Base-by-base conservation (phyloP, 352 stramenopile genomes). In the Phytophthora aleatoria region DNA sequence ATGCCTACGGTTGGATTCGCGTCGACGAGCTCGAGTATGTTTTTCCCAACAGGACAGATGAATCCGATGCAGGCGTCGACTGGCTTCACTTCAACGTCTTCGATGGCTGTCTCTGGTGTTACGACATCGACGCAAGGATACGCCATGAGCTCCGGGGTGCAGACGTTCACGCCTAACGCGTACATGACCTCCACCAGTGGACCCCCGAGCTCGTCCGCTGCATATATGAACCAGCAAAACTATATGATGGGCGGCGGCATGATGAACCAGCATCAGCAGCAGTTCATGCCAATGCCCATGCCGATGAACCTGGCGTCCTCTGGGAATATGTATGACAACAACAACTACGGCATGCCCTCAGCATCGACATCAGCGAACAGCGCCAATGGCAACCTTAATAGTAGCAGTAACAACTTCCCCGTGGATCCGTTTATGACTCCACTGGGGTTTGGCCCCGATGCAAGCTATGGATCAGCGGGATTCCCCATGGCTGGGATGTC, bases 401-500 rank as follows among this genome's bases (percentile, higher is more conserved):
- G 27, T 50, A 63, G 59, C 52, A 51, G 42, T 51, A 89, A 65
- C 49, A 83, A 79, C 20, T 69, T 91, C 6, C 77, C 73, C 5
- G 69, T 74, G 31, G 80, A 93, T 56, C 81, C 85, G 28, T 92
- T 92, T 68, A 91, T 92, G 53, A 69, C 81, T 1, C 82, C 81
- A 41, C 41, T 82, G n/a, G 69, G 59, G 12, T 84, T 73, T 51
- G 28, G 38, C 6, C 57, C 68, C 3, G 60, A 76, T 42, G n/a
- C 48, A 57, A 74, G 63, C 28, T 87, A 80, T 38, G 62, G 65
- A 61, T 62, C 68, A 13, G 49, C 53, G 9, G 69, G 70, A 7
- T 90, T 89, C 50, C 50, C 73, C 1, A 70, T 79, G 30, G n/a
- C 35, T 55, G 58, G 56, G 10, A 81, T 89, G 70, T 12, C 57